phyloP scores from a whole-genome alignment of 768 basidiomycete species.

The Mycena crocata region DNA sequence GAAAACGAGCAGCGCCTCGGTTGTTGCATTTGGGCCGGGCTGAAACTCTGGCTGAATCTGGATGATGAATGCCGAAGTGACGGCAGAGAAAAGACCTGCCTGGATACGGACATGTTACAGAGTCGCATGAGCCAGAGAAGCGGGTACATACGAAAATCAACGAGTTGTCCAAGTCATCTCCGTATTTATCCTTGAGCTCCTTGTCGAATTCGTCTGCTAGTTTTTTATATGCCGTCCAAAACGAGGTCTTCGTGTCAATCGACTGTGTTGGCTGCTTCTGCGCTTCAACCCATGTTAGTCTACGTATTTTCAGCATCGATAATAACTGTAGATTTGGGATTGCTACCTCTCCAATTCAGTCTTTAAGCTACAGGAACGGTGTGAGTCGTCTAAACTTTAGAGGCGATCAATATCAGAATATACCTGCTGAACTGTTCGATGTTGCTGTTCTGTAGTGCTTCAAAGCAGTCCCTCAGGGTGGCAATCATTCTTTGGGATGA shows the following conservation, averaged over 20 bases:
- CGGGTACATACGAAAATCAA: neutral
- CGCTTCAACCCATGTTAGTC: neutral
- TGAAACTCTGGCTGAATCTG: slow-evolving; percentile 11
- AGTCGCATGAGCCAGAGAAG: no score
- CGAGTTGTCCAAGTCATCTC: neutral
- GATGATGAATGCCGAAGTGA: slow-evolving; percentile 15
- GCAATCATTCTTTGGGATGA: no score
- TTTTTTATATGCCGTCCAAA: slow-evolving; percentile 7
- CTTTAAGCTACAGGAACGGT: no score
- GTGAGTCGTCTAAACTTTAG: no score
- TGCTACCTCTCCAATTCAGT: no score
- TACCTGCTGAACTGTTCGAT: no score
- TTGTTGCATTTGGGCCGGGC: neutral
- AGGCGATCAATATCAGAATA: no score
- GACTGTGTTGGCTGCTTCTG: neutral
- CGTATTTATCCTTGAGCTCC: slow-evolving; percentile 9
- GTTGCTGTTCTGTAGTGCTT: no score
- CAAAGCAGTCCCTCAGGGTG: no score
- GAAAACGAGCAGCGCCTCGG: neutral
- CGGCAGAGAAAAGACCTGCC: slow-evolving; percentile 17
- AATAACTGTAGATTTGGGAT: no score
- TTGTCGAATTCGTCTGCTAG: slow-evolving; percentile 10
- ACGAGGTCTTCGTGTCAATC: neutral
- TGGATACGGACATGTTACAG: neutral
- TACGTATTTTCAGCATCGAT: neutral